Evolutionary conservation across 768 basidiomycete species (phyloP).

Genomic region (Rhodosporidiobolus sp.): DNA sequence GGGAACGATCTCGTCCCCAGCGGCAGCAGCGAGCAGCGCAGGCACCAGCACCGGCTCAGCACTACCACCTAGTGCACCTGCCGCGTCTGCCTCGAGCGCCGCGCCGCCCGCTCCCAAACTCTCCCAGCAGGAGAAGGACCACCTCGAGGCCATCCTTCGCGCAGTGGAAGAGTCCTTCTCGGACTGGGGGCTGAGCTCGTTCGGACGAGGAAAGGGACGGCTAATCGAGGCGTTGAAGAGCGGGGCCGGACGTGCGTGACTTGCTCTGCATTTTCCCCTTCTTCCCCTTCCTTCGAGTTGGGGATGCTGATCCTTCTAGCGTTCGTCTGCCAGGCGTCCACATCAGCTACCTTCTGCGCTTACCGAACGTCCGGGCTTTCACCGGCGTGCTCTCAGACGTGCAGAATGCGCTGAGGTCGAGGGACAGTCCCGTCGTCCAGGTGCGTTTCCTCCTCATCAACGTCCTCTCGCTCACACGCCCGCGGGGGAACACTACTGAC

Average conservation of each 20-base stretch:
- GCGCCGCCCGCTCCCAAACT: background rate
- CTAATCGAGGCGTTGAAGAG: background rate
- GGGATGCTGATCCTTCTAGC: background rate
- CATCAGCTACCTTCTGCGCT: background rate
- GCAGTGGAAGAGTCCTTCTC: background rate
- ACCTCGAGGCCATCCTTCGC: constrained; percentile 5
- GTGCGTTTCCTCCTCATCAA: background rate
- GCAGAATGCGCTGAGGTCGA: constrained; percentile 5
- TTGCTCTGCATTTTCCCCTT: too few species aligned
- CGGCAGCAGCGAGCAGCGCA: too few species aligned
- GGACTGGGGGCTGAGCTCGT: constrained; percentile 11
- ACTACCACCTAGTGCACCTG: too few species aligned
- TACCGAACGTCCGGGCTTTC: constrained; percentile 4
- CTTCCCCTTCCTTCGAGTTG: background rate
- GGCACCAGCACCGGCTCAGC: too few species aligned
- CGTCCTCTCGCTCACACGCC: too few species aligned
- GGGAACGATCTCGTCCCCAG: too few species aligned
- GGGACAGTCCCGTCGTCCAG: constrained; percentile 2
- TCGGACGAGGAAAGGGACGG: background rate
- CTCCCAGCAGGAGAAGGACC: background rate
- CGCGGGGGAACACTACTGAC: too few species aligned
- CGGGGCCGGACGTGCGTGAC: constrained; percentile 4
- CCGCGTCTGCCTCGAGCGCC: background rate
- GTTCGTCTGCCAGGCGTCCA: background rate
- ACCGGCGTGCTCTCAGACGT: constrained; percentile 10